phyloP scores from a whole-genome alignment of 2,329 filamentous ascomycete genomes.

The Hymenoscyphus linearis region DNA sequence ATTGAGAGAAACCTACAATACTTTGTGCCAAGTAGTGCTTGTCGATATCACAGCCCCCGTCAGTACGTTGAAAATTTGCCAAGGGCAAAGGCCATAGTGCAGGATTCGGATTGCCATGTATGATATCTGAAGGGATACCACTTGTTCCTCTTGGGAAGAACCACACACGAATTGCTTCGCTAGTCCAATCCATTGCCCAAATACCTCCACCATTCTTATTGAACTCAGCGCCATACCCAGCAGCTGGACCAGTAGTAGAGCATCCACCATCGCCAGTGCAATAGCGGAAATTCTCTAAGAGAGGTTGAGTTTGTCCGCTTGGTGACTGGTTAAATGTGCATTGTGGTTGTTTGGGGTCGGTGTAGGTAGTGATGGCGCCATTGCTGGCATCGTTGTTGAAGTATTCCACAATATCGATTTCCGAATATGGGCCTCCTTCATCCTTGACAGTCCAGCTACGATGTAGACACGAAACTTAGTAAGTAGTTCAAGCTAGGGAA shows the following conservation, averaged over 20 bases:
- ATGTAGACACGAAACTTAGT: too few relatives aligned
- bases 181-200: conserved; percentile 55
- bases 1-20: conserved; percentile 44
- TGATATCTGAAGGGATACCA: conserved; percentile 64
- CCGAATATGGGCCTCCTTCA: conserved; percentile 18
- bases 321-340: conserved; percentile 17
- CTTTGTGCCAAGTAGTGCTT: conserved; percentile 64
- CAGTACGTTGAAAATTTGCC: conserved; percentile 51
- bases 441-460: not conserved
- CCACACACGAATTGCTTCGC: conserved; percentile 42
- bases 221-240: conserved; percentile 28
- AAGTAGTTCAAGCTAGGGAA: too few relatives aligned
- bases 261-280: conserved; percentile 35
- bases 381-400: conserved; percentile 46
- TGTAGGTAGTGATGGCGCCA: conserved; percentile 21
- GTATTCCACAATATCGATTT: conserved; percentile 41
- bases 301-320: conserved; percentile 5
- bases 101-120: conserved; percentile 57
- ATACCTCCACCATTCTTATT: conserved; percentile 38
- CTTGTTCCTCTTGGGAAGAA: conserved; percentile 50
- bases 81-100: conserved; percentile 60
- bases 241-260: conserved; percentile 31
- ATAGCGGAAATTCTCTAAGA: conserved; percentile 36
- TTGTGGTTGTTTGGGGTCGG: conserved; percentile 1
- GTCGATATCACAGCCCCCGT: conserved; percentile 60